Evolutionary conservation across 768 basidiomycete species (phyloP).

Genomic region (Lactifluus volemus): DNA sequence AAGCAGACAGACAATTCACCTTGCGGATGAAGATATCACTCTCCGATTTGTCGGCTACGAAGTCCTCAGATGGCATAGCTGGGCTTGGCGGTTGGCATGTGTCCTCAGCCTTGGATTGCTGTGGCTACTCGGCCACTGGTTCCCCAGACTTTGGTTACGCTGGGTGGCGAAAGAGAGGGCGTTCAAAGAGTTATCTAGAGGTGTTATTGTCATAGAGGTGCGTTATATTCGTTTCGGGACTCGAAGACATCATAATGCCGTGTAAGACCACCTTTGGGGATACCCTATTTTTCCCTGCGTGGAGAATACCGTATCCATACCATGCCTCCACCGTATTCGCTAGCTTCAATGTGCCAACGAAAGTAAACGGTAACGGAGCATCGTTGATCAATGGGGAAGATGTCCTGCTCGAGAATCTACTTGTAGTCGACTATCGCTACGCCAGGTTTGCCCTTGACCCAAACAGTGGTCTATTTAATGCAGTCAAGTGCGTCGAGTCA

Average conservation of each 20-base stretch:
- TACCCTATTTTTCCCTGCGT: slow-evolving; percentile 66
- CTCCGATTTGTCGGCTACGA: slow-evolving; percentile 86
- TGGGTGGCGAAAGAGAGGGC: slow-evolving; percentile 79
- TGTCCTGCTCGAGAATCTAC: slow-evolving; percentile 42
- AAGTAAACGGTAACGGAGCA: slow-evolving; percentile 21
- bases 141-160: slow-evolving; percentile 83
- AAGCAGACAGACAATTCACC: slow-evolving; percentile 76
- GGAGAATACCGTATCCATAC: slow-evolving; percentile 64
- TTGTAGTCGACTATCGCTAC: slow-evolving; percentile 85
- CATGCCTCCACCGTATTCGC: slow-evolving; percentile 76
- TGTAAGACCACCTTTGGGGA: slow-evolving; percentile 76
- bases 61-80: slow-evolving; percentile 48
- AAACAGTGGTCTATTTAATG: slow-evolving; percentile 68
- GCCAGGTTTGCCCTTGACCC: slow-evolving; percentile 85
- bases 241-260: slow-evolving; percentile 21
- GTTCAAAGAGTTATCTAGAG: slow-evolving; percentile 60
- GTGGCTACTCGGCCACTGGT: slow-evolving; percentile 84
- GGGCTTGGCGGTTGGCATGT: slow-evolving; percentile 66
- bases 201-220: slow-evolving; percentile 88
- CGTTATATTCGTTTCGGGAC: slow-evolving; percentile 23
- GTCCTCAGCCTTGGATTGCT: slow-evolving; percentile 62
- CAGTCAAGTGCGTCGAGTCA: slow-evolving; percentile 53
- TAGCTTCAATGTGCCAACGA: slow-evolving; percentile 9
- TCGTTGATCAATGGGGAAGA: slow-evolving; percentile 26
- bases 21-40: slow-evolving; percentile 84